A percentile compares a stretch with the other conserved stretches of the same genome.
Evolutionary conservation across 2,329 filamentous ascomycete species (phyloP).

Genomic region (Monilinia vaccinii-corymbosi): DNA sequence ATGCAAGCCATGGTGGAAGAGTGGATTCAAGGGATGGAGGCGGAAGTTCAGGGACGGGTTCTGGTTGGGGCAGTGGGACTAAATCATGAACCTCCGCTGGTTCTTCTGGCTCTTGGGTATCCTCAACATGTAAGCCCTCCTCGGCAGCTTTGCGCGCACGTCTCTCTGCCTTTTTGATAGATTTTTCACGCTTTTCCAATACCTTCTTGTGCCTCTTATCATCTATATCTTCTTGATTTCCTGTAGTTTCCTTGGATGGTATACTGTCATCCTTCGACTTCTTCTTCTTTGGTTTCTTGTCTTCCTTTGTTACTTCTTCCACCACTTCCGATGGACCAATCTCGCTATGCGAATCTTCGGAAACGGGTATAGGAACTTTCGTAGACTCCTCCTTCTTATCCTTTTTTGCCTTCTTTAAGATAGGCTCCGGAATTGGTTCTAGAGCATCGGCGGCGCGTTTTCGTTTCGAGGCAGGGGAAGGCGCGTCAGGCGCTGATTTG

Average conservation of each 20-base stretch:
- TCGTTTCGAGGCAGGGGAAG: constrained; percentile 3
- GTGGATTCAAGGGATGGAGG: constrained; percentile 64
- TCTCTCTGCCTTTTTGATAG: constrained; percentile 40
- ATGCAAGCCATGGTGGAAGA: constrained; percentile 71
- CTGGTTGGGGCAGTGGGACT: constrained; percentile 73
- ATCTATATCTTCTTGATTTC: constrained; percentile 6
- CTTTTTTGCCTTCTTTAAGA: constrained; percentile 9
- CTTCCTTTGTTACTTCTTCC: constrained; percentile 1
- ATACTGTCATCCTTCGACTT: background rate
- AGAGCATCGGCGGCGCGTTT: background rate
- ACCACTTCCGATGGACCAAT: background rate
- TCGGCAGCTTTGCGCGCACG: constrained; percentile 29
- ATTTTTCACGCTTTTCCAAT: constrained; percentile 47
- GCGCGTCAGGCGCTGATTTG: background rate
- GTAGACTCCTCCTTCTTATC: constrained; percentile 12
- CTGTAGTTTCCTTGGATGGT: background rate
- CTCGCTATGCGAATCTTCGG: background rate
- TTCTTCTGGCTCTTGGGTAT: constrained; percentile 23
- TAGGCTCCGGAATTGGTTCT: background rate
- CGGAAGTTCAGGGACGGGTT: constrained; percentile 46
- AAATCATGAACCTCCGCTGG: constrained; percentile 55
- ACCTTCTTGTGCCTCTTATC: constrained; percentile 34
- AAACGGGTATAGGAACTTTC: background rate
- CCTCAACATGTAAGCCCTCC: constrained; percentile 15
- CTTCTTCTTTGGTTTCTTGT: constrained; percentile 1